Conservation (phyloP, 805 yeast genomes). For the Ogataea degrootiae region DNA sequence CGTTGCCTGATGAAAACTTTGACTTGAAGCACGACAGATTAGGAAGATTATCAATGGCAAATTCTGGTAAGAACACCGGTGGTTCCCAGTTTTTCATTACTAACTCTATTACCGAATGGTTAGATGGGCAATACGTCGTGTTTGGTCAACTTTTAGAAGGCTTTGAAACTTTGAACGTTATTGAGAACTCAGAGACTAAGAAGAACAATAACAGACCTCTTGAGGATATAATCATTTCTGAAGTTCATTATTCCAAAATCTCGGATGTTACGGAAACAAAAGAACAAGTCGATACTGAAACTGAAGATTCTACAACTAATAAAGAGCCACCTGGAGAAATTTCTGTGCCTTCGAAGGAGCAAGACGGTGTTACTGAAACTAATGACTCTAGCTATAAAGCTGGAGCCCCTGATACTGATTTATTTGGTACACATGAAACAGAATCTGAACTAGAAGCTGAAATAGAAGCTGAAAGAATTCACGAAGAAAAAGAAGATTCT, state of each 20-base stretch:
- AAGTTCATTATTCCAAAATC: constrained; percentile 9
- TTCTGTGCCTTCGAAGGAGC: background rate
- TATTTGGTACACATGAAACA: background rate
- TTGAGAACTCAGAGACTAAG: constrained; percentile 53
- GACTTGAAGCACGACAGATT: constrained; percentile 40
- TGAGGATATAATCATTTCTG: constrained; percentile 36
- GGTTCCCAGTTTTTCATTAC: constrained; percentile 72
- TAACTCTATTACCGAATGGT: constrained; percentile 43
- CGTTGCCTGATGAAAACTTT: constrained; percentile 71
- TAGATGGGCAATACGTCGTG: constrained; percentile 65
- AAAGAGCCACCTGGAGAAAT: background rate
- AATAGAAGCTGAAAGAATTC: constrained; percentile 1
- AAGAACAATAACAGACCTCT: constrained; percentile 36
- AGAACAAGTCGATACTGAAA: background rate
- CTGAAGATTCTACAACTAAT: background rate
- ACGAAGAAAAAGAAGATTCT: constrained; percentile 3
- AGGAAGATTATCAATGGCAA: constrained; percentile 48
- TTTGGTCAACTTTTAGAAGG: constrained; percentile 77
- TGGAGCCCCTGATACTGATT: background rate
- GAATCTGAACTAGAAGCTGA: constrained; percentile 1
- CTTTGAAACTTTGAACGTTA: constrained; percentile 51
- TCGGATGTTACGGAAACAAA: background rate
- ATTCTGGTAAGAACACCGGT: constrained; percentile 49
- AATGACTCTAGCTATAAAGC: background rate
- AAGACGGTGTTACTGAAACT: constrained; percentile 1